Base-by-base conservation (phyloP, 2,329 filamentous ascomycete species). In the Setomelanomma holmii region DNA sequence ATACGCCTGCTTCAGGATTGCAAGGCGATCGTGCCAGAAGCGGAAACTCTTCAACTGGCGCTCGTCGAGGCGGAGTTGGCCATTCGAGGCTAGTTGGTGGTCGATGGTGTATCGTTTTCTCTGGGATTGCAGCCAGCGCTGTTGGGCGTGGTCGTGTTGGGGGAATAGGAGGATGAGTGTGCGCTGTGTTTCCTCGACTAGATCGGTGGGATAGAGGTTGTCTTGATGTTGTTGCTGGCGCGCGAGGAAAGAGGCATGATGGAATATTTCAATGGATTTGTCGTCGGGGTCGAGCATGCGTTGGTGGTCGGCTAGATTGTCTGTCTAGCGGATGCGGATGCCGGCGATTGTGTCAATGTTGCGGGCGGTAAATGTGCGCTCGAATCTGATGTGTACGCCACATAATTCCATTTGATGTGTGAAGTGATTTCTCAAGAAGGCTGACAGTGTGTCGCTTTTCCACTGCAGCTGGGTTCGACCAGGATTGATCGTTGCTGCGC, bases 11-110 rank as follows among this genome's bases (percentile, higher is more conserved):
- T 80, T 79, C 2, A 81, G 54, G 1, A 76, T 72, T 1, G 78
- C 67, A 0, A 82, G 60, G 0, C 75, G 70, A 36, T 82, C 77
- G 20, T 71, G 69, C 78, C 79, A 81, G 59, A 72, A 76, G 0
- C 39, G 45, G 48, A 78, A 75, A 0, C 57, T 58, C 14, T 69
- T 60, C 17, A 73, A 64, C 30, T 70, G 68, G 5, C 76, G 60
- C 27, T 75, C 64, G 23, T 74, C 65, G 5, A 68, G 55, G 23
- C 56, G 63, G 2, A 79, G 60, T 5, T 58, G 67, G 1, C 71
- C 72, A 24, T 72, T 72, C 1, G 55, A 53, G 0, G 60, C 44
- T 0, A 71, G 47, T 4, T 60, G 50, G 4, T 14, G 34, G 49
- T 78, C 75, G n/a, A n/a, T n/a, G n/a, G n/a, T n/a, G 27, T 76